Evolutionary conservation across 345 rosid genomes (phyloP).

Genomic region (Turritis glabra): DNA sequence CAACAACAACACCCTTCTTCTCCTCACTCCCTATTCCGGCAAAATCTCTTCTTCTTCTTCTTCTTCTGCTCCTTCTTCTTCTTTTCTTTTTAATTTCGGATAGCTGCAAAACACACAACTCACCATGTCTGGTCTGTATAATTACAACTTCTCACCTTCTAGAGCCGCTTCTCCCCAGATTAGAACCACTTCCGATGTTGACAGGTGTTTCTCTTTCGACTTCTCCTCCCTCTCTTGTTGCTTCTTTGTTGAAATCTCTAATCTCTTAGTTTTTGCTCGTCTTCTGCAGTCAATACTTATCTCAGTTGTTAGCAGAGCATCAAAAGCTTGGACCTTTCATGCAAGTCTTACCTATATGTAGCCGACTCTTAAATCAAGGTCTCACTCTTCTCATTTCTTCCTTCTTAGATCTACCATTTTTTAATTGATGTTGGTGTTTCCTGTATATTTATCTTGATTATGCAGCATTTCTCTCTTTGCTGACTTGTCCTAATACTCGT

Average conservation of each 20-base stretch:
- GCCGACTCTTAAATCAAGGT: constrained; percentile 97
- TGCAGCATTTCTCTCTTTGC: constrained; percentile 13
- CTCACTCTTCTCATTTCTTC: constrained; percentile 17
- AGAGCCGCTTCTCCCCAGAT: constrained; percentile 98
- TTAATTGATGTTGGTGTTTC: background rate
- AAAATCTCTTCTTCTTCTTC: background rate
- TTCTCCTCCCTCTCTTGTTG: constrained; percentile 5
- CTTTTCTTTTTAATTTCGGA: background rate
- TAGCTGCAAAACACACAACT: background rate
- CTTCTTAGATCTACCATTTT: constrained; percentile 63
- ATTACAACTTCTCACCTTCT: constrained; percentile 93
- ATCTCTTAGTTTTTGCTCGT: constrained; percentile 42
- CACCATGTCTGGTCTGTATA: constrained; percentile 93
- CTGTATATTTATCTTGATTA: background rate
- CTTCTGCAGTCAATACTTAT: constrained; percentile 61
- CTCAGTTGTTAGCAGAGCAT: constrained; percentile 91
- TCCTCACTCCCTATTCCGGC: constrained; percentile 14
- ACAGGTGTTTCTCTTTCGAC: constrained; percentile 51
- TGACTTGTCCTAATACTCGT: background rate
- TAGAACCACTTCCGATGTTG: constrained; percentile 85
- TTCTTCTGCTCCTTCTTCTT: background rate
- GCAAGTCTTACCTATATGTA: constrained; percentile 89
- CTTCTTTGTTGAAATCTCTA: constrained; percentile 13
- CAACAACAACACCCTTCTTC: constrained; percentile 10
- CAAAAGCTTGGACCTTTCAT: constrained; percentile 97